phyloP scores from a whole-genome alignment of 305 asterid species.

The Fraxinus baroniana region DNA sequence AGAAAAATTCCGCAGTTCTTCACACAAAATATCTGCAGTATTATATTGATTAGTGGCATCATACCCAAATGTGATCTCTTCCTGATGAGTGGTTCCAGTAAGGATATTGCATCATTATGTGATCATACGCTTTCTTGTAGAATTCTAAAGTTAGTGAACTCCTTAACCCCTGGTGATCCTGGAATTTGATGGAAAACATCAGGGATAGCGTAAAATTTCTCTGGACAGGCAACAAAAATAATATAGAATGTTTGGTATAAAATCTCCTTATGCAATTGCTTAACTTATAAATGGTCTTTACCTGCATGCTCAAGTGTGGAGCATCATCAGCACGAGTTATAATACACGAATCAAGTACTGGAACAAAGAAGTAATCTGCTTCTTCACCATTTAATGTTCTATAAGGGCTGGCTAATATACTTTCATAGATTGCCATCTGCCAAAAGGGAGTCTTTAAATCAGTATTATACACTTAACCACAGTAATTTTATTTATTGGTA shows the following conservation, averaged over 20 bases:
- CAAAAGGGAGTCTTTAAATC: constrained; percentile 23
- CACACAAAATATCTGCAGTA: constrained; percentile 6
- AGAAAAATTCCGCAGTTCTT: background rate
- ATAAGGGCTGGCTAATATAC: constrained; percentile 78
- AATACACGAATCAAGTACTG: constrained; percentile 94
- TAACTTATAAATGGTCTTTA: constrained; percentile 18
- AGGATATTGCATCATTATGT: constrained; percentile 63
- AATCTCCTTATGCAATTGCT: background rate
- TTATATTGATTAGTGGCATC: constrained; percentile 7
- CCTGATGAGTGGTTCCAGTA: constrained; percentile 90
- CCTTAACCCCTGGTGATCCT: constrained; percentile 80
- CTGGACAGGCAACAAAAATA: background rate
- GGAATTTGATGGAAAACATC: constrained; percentile 26
- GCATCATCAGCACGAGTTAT: constrained; percentile 95
- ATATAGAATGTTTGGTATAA: background rate
- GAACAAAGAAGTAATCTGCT: constrained; percentile 94
- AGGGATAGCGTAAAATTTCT: background rate
- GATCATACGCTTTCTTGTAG: constrained; percentile 80
- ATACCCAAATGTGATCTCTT: constrained; percentile 97
- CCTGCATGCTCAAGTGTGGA: constrained; percentile 86
- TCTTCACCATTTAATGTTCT: constrained; percentile 89
- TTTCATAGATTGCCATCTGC: constrained; percentile 90
- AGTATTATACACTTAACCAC: background rate
- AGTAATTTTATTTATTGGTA: background rate
- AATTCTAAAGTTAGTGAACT: constrained; percentile 84